These are phyloP conservation scores for Mycosphaerelloides madeirae DNA, from an alignment of 2,329 filamentous ascomycete genomes.

Conservation along the genomic window DNA sequence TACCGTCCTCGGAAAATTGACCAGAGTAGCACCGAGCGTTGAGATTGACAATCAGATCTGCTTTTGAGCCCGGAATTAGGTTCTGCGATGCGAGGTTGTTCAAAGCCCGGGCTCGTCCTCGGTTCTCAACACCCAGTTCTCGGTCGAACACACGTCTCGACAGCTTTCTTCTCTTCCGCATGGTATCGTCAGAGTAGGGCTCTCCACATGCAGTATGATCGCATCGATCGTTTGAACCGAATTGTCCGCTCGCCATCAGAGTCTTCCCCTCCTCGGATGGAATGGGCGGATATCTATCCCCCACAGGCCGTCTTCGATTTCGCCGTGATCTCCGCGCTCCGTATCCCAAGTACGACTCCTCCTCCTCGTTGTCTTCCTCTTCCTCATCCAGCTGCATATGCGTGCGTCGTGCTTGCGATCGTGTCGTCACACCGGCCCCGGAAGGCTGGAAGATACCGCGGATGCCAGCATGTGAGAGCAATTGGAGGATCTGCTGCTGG, in stretches of 20 bases:
- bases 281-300: slow-evolving; percentile 69
- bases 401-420: slow-evolving; percentile 20
- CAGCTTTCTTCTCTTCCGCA: slow-evolving; percentile 57
- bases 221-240: slow-evolving; percentile 61
- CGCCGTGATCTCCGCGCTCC: slow-evolving; percentile 44
- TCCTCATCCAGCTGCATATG: slow-evolving; percentile 23
- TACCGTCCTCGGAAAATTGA: slow-evolving; percentile 93
- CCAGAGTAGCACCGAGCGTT: slow-evolving; percentile 85
- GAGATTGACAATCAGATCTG: slow-evolving; percentile 85
- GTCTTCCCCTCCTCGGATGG: slow-evolving; percentile 71
- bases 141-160: slow-evolving; percentile 71
- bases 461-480: slow-evolving; percentile 52
- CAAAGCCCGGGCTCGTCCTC: slow-evolving; percentile 55
- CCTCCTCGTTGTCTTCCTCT: slow-evolving; percentile 28
- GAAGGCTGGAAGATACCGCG: slow-evolving; percentile 47
- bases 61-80: slow-evolving; percentile 70
- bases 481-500: slow-evolving; percentile 49
- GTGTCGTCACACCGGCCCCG: slow-evolving; percentile 18
- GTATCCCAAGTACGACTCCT: slow-evolving; percentile 34
- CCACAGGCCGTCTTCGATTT: slow-evolving; percentile 41
- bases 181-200: slow-evolving; percentile 28
- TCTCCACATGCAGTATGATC: slow-evolving; percentile 46
- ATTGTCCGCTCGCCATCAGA: slow-evolving; percentile 77
- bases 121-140: slow-evolving; percentile 67
- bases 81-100: slow-evolving; percentile 63